A percentile compares a stretch with the other conserved stretches of the same genome.
phyloP scores from a whole-genome alignment of 1,284 basidiomycete species.

The Fereydounia khargensis region DNA sequence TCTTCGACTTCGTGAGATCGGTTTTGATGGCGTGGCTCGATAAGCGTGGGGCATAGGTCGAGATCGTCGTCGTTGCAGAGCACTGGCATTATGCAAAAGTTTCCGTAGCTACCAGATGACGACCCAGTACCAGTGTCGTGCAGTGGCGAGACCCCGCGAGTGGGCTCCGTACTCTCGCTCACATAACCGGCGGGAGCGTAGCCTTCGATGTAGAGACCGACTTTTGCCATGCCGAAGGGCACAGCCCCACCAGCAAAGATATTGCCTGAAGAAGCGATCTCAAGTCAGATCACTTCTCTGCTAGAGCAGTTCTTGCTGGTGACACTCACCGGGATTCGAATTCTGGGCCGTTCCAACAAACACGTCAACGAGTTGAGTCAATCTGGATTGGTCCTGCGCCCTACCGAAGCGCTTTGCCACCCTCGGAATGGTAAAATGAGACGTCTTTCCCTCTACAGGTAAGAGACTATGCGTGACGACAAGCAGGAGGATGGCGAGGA shows the following conservation, averaged over 20 bases:
- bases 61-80: constrained; percentile 32
- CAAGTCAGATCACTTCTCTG: too few relatives aligned
- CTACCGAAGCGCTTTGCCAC: too few relatives aligned
- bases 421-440: too few relatives aligned
- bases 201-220: constrained; percentile 39
- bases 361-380: constrained; percentile 24
- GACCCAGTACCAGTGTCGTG: constrained; percentile 51
- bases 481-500: too few relatives aligned
- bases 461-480: too few relatives aligned
- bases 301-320: too few relatives aligned
- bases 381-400: too few relatives aligned
- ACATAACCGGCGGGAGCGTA: constrained; percentile 47
- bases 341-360: constrained; percentile 32
- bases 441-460: too few relatives aligned
- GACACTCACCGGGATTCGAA: constrained; percentile 6
- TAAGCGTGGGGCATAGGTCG: constrained; percentile 33
- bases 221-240: constrained; percentile 48
- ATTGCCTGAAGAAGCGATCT: constrained; percentile 21
- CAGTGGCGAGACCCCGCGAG: constrained; percentile 39
- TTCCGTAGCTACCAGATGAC: constrained; percentile 39
- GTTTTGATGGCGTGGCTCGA: constrained; percentile 33
- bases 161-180: constrained; percentile 18
- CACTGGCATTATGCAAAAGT: constrained; percentile 45
- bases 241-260: constrained; percentile 41
- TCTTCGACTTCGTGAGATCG: constrained; percentile 27